Conservation (phyloP, 306 rosid genomes). For the Fragaria ananassa region DNA sequence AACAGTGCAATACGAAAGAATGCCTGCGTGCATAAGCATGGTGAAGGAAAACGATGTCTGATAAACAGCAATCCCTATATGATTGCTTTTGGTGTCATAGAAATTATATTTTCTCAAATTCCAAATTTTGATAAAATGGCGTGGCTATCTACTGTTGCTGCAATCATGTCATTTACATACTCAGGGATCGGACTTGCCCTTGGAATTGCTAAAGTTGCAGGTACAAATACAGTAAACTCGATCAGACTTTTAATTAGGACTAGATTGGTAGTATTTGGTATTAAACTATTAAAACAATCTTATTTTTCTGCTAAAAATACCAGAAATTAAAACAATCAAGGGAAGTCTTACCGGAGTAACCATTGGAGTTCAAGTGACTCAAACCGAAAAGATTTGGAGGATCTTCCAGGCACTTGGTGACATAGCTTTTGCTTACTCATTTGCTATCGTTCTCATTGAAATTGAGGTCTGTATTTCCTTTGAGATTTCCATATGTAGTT, state of each 20-base stretch:
- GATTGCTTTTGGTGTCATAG: slow-evolving; percentile 20
- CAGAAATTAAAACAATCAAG: slow-evolving; percentile 27
- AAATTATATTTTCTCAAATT: slow-evolving; percentile 25
- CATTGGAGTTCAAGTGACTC: slow-evolving; percentile 13
- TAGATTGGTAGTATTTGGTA: too few species aligned
- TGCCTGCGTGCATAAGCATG: slow-evolving; percentile 21
- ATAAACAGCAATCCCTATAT: slow-evolving; percentile 20
- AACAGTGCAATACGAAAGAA: slow-evolving; percentile 26
- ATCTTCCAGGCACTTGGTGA: slow-evolving; percentile 45
- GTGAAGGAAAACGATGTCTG: slow-evolving; percentile 9
- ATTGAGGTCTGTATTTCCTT: slow-evolving; percentile 44
- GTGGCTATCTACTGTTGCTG: slow-evolving; percentile 29
- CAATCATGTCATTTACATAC: slow-evolving; percentile 33
- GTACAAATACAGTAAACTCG: slow-evolving; percentile 2
- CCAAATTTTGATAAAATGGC: slow-evolving; percentile 19
- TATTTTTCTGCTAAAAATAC: neutral
- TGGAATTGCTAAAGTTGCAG: slow-evolving; percentile 23
- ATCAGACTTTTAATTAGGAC: neutral
- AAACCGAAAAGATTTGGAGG: slow-evolving; percentile 35
- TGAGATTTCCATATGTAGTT: neutral
- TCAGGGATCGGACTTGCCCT: slow-evolving; percentile 31
- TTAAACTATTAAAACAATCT: neutral
- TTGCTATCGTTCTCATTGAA: slow-evolving; percentile 37
- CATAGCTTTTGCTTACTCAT: slow-evolving; percentile 43
- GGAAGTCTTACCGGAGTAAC: slow-evolving; percentile 36